A percentile compares a stretch with the other conserved stretches of the same genome.
Conservation (phyloP, 192 early-diverging fungal species). For the Diversispora epigaea region DNA sequence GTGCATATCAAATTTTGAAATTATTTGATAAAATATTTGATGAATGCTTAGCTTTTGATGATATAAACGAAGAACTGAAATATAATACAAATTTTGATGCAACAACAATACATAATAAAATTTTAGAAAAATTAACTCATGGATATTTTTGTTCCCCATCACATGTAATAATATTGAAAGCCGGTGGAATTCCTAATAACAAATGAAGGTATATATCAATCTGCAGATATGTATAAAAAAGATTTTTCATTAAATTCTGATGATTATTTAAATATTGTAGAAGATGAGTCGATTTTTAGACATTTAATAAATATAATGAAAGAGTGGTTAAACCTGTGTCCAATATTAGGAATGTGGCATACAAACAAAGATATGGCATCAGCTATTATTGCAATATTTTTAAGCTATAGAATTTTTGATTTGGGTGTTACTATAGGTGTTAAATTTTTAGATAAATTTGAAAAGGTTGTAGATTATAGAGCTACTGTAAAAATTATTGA, state of each 20-base stretch:
- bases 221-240: neutral
- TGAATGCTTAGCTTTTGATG: neutral
- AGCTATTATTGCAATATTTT: neutral
- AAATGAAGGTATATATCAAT: neutral
- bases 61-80: neutral
- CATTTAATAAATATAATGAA: neutral
- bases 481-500: neutral
- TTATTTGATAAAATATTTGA: neutral
- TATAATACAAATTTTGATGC: neutral
- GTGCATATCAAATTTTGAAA: neutral
- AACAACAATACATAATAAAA: neutral
- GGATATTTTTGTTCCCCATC: neutral
- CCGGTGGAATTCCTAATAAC: neutral
- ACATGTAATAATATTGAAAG: neutral
- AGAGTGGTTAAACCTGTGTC: neutral
- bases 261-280: neutral
- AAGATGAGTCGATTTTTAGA: neutral
- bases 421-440: neutral
- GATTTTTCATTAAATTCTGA: neutral
- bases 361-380: neutral
- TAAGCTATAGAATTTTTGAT: neutral
- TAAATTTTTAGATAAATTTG: conserved; percentile 11
- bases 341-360: neutral
- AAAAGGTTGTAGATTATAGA: conserved; percentile 1
- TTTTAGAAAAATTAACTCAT: neutral